These are phyloP conservation scores for Xylaria sp. DNA, from an alignment of 2,329 filamentous ascomycete genomes.

Conservation along the genomic window DNA sequence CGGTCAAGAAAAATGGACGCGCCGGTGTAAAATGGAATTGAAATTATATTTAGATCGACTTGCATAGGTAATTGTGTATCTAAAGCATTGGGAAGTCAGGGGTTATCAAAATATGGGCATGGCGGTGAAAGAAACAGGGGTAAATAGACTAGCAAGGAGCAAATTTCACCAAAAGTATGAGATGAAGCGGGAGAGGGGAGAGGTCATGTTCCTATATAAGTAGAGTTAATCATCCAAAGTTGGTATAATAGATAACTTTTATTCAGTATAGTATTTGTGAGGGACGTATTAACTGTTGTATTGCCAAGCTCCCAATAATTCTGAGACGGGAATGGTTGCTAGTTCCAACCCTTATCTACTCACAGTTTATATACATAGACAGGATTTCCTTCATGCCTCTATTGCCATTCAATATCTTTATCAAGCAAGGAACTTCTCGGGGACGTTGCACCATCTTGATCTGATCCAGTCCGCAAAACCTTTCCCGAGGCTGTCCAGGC, in stretches of 20 bases:
- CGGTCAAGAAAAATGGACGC: neutral
- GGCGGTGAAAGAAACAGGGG: neutral
- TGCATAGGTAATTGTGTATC: neutral
- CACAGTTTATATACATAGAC: neutral
- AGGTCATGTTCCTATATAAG: neutral
- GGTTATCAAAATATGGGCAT: neutral
- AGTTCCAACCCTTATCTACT: neutral
- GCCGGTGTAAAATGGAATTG: neutral
- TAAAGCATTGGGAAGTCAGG: neutral
- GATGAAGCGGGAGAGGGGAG: neutral
- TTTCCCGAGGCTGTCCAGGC: constrained; percentile 52
- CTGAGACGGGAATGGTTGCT: neutral
- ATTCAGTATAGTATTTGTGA: neutral
- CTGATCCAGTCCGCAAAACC: constrained; percentile 42
- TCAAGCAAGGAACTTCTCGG: neutral
- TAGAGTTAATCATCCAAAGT: neutral
- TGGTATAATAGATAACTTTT: neutral
- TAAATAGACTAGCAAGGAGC: neutral
- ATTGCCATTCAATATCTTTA: neutral
- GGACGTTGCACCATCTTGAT: neutral
- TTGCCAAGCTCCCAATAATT: neutral
- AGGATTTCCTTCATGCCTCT: neutral
- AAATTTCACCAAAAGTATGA: neutral
- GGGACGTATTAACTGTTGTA: neutral
- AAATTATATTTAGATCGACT: neutral